Conservation (phyloP, 768 basidiomycete genomes). For the Amyloporia xantha region DNA sequence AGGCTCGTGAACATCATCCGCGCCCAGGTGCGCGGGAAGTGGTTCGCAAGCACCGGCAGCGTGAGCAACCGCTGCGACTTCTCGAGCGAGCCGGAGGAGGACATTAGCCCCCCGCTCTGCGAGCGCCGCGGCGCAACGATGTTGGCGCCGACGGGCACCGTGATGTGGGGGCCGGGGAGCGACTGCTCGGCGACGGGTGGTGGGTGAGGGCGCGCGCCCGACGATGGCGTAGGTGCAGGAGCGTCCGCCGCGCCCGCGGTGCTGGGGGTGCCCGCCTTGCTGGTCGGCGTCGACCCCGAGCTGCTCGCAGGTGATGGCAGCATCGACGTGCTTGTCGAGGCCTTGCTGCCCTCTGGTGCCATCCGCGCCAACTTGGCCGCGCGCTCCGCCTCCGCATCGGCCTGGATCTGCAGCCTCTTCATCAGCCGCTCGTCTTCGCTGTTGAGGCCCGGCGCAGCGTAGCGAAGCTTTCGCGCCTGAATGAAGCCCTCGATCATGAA, state of each 20-base stretch:
- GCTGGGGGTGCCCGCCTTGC: constrained; percentile 51
- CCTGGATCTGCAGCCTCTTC: constrained; percentile 6
- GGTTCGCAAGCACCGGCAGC: constrained; percentile 58
- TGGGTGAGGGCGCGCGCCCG: not conserved
- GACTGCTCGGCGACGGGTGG: not conserved
- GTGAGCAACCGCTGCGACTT: constrained; percentile 39
- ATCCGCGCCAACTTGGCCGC: constrained; percentile 4
- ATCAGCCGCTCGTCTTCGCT: constrained; percentile 11
- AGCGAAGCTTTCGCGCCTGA: constrained; percentile 38
- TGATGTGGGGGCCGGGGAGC: constrained; percentile 15
- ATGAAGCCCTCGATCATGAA: constrained; percentile 78
- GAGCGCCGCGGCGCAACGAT: constrained; percentile 9
- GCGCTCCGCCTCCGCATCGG: constrained; percentile 11
- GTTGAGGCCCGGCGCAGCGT: constrained; percentile 27
- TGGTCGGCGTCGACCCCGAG: constrained; percentile 72
- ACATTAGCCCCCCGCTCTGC: constrained; percentile 9
- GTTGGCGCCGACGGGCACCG: constrained; percentile 14
- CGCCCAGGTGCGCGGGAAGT: constrained; percentile 71
- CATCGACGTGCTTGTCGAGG: constrained; percentile 51
- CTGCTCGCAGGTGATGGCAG: constrained; percentile 77
- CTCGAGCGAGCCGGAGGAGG: constrained; percentile 1
- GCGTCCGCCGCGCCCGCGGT: constrained; percentile 21
- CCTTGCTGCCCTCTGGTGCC: not conserved
- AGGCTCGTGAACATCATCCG: constrained; percentile 65
- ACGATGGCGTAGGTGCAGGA: not conserved